Base-by-base conservation (phyloP, 73 alveolate genomes). In the Tetrahymena malaccensis region DNA sequence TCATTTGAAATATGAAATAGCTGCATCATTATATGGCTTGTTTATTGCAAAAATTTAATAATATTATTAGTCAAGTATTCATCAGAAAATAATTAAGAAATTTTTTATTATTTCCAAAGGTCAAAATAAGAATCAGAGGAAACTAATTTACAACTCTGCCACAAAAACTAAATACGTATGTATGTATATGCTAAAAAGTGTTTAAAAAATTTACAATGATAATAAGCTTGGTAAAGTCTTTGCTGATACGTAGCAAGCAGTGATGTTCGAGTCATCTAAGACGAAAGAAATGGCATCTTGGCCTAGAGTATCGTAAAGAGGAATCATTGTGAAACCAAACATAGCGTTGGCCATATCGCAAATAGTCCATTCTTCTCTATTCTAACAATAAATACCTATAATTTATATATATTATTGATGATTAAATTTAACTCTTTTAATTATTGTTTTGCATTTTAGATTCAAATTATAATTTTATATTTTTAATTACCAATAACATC, bases 291-390 rank as follows among this genome's bases (percentile, higher is more conserved):
- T 95, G 6, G 97, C 43, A 19, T 95, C 97, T 43, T 85, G 95
- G 13, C 97, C 97, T 19, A 97, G 70, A 37, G 98, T 96, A 35
- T 97, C 99, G 94, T 96, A 97, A 89, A 97, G 94, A 5, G 99
- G 99, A 16, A 97, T 97, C 94, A 97, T 96, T 19, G 98, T 98
- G 35, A 50, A 94, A 43, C 95, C 98, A 25, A 94, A 96, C 93
- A 85, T 43, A 37, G 84, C 84, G 34, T 95, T 94, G 34, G 98
- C 98, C 94, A 96, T 96, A 95, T 96, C 97, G 5, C 96, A 94
- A 55, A 98, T 94, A 38, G 96, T 58, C 98, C 99, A 98, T 98
- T 98, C 98, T 35, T 83, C 89, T 96, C 98, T 94, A 96, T 97
- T 98, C 96, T 94, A 97, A 27, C 98, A 93, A 94, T 96, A 97